phyloP scores from a whole-genome alignment of 164 flowering plant genomes.

The Stephania japonica region DNA sequence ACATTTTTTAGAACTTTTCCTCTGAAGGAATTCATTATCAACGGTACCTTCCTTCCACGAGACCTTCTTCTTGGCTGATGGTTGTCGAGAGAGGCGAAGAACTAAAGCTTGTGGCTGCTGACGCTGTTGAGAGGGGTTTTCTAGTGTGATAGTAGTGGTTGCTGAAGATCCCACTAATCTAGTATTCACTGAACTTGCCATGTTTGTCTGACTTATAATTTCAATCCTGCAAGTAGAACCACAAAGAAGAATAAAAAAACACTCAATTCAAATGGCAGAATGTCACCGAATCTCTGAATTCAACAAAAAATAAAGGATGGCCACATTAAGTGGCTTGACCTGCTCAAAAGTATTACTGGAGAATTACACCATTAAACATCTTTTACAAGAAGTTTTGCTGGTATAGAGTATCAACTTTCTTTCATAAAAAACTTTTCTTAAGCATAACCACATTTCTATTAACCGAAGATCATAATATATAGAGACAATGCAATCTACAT shows the following conservation, averaged over 20 bases:
- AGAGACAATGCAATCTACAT: too few relatives aligned
- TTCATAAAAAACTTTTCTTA: background rate
- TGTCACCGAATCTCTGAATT: background rate
- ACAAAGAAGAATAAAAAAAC: slow-evolving; percentile 2
- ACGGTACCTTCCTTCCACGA: slow-evolving; percentile 95
- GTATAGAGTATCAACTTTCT: background rate
- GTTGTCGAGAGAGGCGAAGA: slow-evolving; percentile 41
- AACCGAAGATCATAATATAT: too few relatives aligned
- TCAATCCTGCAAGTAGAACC: slow-evolving; percentile 2
- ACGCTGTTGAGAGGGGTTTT: slow-evolving; percentile 32
- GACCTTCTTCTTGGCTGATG: slow-evolving; percentile 64
- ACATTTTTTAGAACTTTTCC: slow-evolving; percentile 91
- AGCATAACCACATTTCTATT: too few relatives aligned
- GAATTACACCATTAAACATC: background rate
- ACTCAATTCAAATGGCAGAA: background rate
- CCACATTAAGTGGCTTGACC: background rate
- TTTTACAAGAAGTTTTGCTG: background rate
- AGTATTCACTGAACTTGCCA: slow-evolving; percentile 22
- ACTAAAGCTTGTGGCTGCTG: slow-evolving; percentile 44
- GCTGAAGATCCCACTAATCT: slow-evolving; percentile 16
- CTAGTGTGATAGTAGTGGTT: slow-evolving; percentile 37
- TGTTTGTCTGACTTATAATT: slow-evolving; percentile 1
- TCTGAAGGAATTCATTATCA: slow-evolving; percentile 84
- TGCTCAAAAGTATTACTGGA: background rate
- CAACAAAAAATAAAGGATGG: background rate